These are phyloP conservation scores for Malbranchea cinnamomea DNA, from an alignment of 2,329 filamentous ascomycete genomes.

Conservation along the genomic window DNA sequence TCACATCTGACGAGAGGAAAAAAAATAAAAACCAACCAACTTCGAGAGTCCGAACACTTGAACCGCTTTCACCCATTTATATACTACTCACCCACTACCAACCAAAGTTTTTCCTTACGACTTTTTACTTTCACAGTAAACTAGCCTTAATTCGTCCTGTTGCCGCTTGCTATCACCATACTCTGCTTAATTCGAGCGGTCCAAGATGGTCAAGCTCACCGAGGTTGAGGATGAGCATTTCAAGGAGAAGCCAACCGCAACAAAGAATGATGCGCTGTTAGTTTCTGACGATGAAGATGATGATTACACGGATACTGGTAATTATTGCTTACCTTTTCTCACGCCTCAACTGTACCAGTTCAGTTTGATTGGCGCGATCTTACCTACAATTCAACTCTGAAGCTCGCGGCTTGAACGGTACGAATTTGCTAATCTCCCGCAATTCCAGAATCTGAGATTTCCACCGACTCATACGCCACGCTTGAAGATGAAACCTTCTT, in stretches of 20 bases:
- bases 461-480: conserved; percentile 55
- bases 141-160: too few species aligned
- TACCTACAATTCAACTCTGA: not conserved
- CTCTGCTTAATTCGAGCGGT: too few species aligned
- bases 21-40: too few species aligned
- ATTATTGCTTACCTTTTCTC: conserved; percentile 13
- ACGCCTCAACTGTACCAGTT: not conserved
- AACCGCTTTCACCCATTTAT: too few species aligned
- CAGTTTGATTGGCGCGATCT: not conserved
- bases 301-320: conserved; percentile 87
- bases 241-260: conserved; percentile 50
- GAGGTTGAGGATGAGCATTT: conserved; percentile 97
- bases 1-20: too few species aligned
- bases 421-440: conserved; percentile 9
- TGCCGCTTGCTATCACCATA: too few species aligned
- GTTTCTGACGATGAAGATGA: conserved; percentile 50
- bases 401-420: not conserved
- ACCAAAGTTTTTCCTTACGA: too few species aligned
- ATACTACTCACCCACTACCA: too few species aligned
- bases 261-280: conserved; percentile 40
- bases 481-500: conserved; percentile 44
- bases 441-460: conserved; percentile 61
- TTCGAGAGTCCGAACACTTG: too few species aligned
- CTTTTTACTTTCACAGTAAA: too few species aligned
- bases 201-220: conserved; percentile 77